phyloP scores from a whole-genome alignment of 2,329 filamentous ascomycete genomes.

The Alternaria triticina region DNA sequence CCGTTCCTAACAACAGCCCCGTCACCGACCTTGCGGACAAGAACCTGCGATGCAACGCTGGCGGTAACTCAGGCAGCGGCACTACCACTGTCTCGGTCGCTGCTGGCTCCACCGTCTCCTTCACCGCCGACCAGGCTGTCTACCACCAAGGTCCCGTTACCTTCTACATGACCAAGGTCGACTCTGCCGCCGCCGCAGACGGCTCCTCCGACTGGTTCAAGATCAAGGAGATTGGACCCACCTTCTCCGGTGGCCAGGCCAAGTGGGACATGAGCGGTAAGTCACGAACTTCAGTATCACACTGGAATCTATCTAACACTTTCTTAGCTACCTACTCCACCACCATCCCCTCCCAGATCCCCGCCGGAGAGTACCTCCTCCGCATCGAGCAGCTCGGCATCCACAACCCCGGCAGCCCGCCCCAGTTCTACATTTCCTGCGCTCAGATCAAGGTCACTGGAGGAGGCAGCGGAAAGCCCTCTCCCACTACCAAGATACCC shows the following conservation, averaged over 20 bases:
- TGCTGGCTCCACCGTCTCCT: constrained; percentile 43
- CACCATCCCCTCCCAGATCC: constrained; percentile 50
- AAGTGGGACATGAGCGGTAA: constrained; percentile 42
- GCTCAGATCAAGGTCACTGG: constrained; percentile 57
- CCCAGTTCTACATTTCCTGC: constrained; percentile 49
- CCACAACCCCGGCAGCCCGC: constrained; percentile 47
- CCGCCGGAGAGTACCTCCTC: constrained; percentile 56
- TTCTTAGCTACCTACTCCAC: constrained; percentile 41
- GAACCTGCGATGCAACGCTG: constrained; percentile 48
- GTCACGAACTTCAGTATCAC: constrained; percentile 4
- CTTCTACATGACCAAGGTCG: constrained; percentile 49
- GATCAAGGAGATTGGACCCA: constrained; percentile 49
- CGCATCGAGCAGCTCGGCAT: constrained; percentile 58
- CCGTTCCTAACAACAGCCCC: constrained; percentile 48
- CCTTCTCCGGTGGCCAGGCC: constrained; percentile 42
- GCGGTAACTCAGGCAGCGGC: constrained; percentile 31
- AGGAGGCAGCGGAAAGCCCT: constrained; percentile 32
- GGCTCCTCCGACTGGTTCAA: constrained; percentile 49
- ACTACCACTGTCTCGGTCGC: constrained; percentile 45
- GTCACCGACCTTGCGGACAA: constrained; percentile 40
- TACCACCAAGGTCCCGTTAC: constrained; percentile 49
- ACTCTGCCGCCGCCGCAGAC: constrained; percentile 40
- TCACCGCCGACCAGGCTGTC: constrained; percentile 46
- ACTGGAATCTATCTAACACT: constrained; percentile 12
- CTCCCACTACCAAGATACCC: constrained; percentile 41